Evolutionary conservation across 805 yeast genomes (phyloP), one percentile per base, ranked within the genome.

Genomic region (Clavispora santaluciae): DNA sequence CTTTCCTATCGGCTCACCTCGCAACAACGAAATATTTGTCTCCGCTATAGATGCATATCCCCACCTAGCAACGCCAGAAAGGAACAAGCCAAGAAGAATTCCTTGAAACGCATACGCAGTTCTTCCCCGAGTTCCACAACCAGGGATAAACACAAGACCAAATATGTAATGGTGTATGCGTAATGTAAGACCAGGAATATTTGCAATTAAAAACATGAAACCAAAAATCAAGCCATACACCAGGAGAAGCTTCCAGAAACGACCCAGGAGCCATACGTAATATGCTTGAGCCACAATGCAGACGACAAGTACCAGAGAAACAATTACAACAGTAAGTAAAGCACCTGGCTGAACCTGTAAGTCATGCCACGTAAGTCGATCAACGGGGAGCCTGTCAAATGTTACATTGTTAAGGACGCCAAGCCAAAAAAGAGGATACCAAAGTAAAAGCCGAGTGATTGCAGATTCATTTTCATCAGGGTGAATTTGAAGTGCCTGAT

Each of bases 21-120:
- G 69, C 41, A 79, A 59, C 33, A 90, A 59, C 3, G 86, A 73
- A 4, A 71, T 63, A 20, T 75, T 75, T 0, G 96, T 86, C 55
- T 91, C 96, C 1, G 86, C 79, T 42, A 91, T 79, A 11, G 96
- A 81, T 2, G 95, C 97, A 54, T 85, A 81, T 41, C 93, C 97
- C 99, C 99, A 91, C 41, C 95, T 69, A 0, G 95, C 78, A 1
- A 87, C 79, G 0, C 99, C 99, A 17, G 90, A 83, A 5, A 89
- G 69, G 37, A 85, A 72, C 34, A 91, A 66, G 0, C 97, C 99
- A 0, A 87, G 58, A 18, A 91, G 64, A 1, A 91, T 75, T 2
- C 97, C 98, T 57, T 90, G 96, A 55, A 86, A 83, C 7, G 83
- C 52, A 49, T 84, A 68, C 0, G 90, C 89, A 0, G 86, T 70